phyloP scores from a whole-genome alignment of 139 green algal species.

The Coelastrella sp. region DNA sequence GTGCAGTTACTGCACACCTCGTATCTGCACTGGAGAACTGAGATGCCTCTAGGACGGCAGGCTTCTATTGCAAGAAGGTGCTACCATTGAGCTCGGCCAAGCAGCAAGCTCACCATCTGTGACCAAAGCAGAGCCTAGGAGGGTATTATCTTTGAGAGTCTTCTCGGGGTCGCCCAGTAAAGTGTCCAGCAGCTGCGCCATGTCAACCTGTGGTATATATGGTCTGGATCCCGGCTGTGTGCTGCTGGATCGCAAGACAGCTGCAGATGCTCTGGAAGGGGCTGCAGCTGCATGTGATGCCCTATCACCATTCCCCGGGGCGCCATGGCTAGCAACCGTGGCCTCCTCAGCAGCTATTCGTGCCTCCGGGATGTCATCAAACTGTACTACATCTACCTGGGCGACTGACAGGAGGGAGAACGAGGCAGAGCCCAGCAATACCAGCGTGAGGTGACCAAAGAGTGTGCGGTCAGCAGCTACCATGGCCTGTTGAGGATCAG shows the following conservation, averaged over 20 bases:
- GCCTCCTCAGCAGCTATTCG: background rate
- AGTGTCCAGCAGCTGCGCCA: constrained; percentile 6
- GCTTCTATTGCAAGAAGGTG: no score
- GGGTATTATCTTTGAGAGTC: constrained; percentile 23
- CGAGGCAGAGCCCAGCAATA: background rate
- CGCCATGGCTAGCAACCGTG: background rate
- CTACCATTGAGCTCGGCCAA: no score
- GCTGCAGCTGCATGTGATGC: background rate
- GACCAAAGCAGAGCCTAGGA: constrained; percentile 38
- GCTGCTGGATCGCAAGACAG: background rate
- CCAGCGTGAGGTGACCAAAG: background rate
- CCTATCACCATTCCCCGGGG: background rate
- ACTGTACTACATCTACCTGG: background rate
- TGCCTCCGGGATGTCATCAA: background rate
- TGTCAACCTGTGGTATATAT: constrained; percentile 30
- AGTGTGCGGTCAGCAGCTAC: background rate
- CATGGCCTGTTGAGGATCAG: background rate
- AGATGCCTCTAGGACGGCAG: no score
- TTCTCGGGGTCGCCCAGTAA: constrained; percentile 38
- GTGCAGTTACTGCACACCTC: no score
- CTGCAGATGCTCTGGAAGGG: background rate
- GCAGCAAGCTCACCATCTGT: constrained; percentile 32
- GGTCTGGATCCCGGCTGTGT: background rate
- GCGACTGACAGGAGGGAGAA: constrained; percentile 22
- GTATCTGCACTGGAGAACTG: no score